A percentile compares a stretch with the other conserved stretches of the same genome.
Evolutionary conservation across 371 early-diverging fungal species (phyloP).

Genomic region (Mortierella polycephala): DNA sequence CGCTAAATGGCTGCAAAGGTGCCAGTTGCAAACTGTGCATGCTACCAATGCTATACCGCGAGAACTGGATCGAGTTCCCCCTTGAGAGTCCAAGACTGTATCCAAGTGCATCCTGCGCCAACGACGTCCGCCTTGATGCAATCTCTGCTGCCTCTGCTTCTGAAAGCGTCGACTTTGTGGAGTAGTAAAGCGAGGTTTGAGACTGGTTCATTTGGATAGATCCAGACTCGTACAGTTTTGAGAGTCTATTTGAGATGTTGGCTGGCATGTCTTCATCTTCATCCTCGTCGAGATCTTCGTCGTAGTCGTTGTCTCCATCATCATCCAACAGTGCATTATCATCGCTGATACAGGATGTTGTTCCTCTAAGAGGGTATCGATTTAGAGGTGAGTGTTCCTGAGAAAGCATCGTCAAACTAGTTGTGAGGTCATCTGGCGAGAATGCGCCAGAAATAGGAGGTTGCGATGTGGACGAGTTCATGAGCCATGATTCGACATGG

Average conservation of each 20-base stretch:
- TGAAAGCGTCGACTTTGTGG: conserved; percentile 38
- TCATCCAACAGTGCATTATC: background rate
- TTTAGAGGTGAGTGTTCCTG: background rate
- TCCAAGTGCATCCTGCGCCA: conserved; percentile 37
- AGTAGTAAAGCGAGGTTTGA: conserved; percentile 52
- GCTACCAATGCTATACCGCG: conserved; percentile 37
- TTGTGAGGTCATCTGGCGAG: conserved; percentile 13
- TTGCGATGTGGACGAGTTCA: background rate
- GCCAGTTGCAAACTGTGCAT: conserved; percentile 8
- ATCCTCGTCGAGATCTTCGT: conserved; percentile 31
- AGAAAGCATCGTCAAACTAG: conserved; percentile 13
- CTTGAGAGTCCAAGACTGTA: conserved; percentile 38
- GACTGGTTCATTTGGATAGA: conserved; percentile 46
- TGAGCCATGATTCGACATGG: conserved; percentile 29
- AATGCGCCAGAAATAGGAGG: conserved; percentile 2
- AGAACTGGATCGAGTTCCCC: conserved; percentile 37
- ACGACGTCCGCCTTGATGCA: conserved; percentile 28
- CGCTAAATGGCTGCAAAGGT: conserved; percentile 4
- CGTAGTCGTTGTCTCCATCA: conserved; percentile 28
- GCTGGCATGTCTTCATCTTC: conserved; percentile 42
- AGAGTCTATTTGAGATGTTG: conserved; percentile 40
- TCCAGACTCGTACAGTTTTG: conserved; percentile 41
- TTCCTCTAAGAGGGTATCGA: conserved; percentile 3
- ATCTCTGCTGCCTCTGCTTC: conserved; percentile 34
- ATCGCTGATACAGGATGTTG: background rate